Evolutionary conservation across 2,329 filamentous ascomycete genomes (phyloP), one percentile per base, ranked within the genome.

Genomic region (Ilyonectria mors-panacis): DNA sequence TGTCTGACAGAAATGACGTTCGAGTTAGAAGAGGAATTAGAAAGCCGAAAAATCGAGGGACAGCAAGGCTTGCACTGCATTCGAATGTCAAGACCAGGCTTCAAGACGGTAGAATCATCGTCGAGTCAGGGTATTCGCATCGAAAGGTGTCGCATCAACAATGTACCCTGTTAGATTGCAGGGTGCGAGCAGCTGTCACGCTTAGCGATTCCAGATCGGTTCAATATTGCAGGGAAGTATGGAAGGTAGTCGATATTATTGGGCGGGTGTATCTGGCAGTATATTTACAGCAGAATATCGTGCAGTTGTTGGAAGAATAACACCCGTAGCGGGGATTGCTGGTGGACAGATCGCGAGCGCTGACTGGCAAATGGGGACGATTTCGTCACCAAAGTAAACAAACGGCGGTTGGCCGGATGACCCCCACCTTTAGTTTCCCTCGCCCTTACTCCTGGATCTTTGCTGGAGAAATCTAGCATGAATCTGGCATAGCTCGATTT

Each of bases 341-440:
- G 42, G n/a, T 6, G 35, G 28, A 42, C 30, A 28, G 6, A 45
- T 47, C 47, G 26, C 50, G 51, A 39, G 33, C 58, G 50, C 44
- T 47, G 21, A 60, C 10, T 66, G 37, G 58, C 26, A 15, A 58
- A 45, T 23, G 26, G 23, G 28, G 12, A 26, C 6, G 42, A 57
- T 55, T 37, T 55, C n/a, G 54, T 51, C 55, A 42, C 48, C 35
- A 21, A 62, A 53, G 63, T 62, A 64, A 64, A 64, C 65, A 64
- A 63, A 65, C 21, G 12, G 45, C 37, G 44, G 63, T 66, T 62
- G 63, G 39, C 63, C 45, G 45, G 65, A 44, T 57, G 47, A 63
- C 35, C 42, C 33, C 10, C 17, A 51, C 26, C 7, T 9, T 6
- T 26, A 26, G 26, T 26, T n/a, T 23, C 62, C 56, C 56, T 39